These are phyloP conservation scores for Chaetomium fimeti DNA, from an alignment of 495 filamentous ascomycete species.

Conservation along the genomic window DNA sequence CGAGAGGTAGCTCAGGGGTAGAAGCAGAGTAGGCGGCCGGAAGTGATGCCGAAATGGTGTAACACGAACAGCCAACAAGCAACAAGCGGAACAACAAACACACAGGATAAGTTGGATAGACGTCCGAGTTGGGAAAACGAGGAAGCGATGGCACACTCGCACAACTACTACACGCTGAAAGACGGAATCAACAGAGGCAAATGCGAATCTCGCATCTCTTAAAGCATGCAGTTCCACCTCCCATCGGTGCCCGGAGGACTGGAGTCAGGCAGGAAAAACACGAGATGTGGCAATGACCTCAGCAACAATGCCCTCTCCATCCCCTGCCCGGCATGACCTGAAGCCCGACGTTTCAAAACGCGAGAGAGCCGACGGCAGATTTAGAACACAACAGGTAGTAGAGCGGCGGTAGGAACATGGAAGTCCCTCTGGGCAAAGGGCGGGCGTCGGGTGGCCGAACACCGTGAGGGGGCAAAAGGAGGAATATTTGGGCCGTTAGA, in stretches of 20 bases:
- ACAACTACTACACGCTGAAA: not conserved
- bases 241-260: too few species aligned
- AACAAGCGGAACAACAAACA: not conserved
- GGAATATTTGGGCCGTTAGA: not conserved
- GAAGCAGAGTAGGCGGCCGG: not conserved
- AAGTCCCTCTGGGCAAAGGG: not conserved
- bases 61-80: not conserved
- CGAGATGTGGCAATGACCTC: conserved; percentile 8
- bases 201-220: conserved; percentile 4
- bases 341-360: conserved; percentile 9
- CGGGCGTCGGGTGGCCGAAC: not conserved
- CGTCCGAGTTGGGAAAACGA: conserved; percentile 6
- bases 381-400: not conserved
- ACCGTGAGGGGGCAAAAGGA: not conserved
- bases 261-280: not conserved
- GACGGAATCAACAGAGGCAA: not conserved
- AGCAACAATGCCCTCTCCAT: not conserved
- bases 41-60: not conserved
- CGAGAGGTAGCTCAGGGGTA: not conserved
- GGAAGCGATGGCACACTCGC: not conserved
- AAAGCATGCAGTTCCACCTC: not conserved
- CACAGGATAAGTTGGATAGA: not conserved
- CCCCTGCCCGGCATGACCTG: not conserved
- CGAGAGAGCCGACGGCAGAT: not conserved
- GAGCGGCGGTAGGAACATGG: not conserved